Base-by-base conservation (phyloP, 2,329 filamentous ascomycete species). In the Aquanectria penicillioides region DNA sequence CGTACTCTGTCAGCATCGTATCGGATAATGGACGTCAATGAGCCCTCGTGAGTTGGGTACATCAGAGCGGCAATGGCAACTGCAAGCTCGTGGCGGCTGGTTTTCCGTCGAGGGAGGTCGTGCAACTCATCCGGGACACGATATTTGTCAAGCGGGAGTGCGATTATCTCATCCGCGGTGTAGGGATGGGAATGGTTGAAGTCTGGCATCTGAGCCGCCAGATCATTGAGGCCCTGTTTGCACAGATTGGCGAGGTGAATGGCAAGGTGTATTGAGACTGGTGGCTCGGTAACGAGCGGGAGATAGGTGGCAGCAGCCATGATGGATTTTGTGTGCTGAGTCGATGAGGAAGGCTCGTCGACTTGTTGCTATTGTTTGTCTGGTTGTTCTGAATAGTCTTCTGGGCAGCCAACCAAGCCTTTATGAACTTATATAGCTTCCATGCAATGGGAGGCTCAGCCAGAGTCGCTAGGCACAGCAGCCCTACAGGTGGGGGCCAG, bases 1-100 rank as follows among this genome's bases (percentile, higher is more conserved):
- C 67, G 71, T 6, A 77, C 74, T 13, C 75, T 73, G 26, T 77
- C 74, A 12, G 66, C 69, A 28, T 77, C 74, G 51, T 76, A 78
- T 9, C 74, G 71, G 41, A 78, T 77, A 15, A 77, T 68, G 41
- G 74, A 65, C n/a, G 75, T 68, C 34, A 77, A 55, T 4, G 75
- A 76, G 26, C 70, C 69, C 9, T 73, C 67, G 25, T 75, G 70
- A 15, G 68, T 65, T 4, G 76, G 76, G 59, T 76, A 74, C 47
- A 78, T 53, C 17, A 76, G 62, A 8, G 69, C 52, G 6, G 75
- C 69, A 33, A 78, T 64, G 34, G 69, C 68, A 4, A 62, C 59
- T 7, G 76, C 75, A 10, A 75, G 64, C 5, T 57, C 60, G 22
- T 71, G 70, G 1, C 72, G 72, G 29, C 64, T 53, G 13, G 75